Base-by-base conservation (phyloP, 2,329 filamentous ascomycete species). In the Hypoxylon sp. region DNA sequence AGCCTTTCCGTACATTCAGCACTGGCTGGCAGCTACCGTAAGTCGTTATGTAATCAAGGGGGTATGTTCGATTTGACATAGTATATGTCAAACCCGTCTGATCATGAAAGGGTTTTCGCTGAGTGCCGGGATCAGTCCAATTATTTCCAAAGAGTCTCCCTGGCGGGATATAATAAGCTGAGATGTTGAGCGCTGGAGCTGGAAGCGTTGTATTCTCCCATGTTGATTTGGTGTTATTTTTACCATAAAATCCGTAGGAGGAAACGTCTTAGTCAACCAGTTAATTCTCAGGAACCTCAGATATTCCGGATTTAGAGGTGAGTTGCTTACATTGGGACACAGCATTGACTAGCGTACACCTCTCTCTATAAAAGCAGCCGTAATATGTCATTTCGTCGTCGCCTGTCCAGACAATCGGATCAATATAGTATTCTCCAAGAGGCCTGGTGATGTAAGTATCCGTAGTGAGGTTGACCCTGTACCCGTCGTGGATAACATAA, bases 11-110 rank as follows among this genome's bases (percentile, higher is more conserved):
- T 24, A 68, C 69, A 48, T 69, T 48, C 37, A 52, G 26, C 22
- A 69, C 19, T 5, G 65, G 69, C 39, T 71, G 73, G 17, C 73
- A 74, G 9, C 42, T 62, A 14, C 73, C 72, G 44, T 69, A 9
- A 9, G 19, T 53, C 24, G 33, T 17, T 19, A 74, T 51, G 19
- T 72, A 64, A 19, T 24, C n/a, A 11, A 72, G 9, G 6, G 33
- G 3, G 46, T 71, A 74, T 10, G 66, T 70, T 17, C 61, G 17
- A 47, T 71, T 70, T 2, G 51, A 63, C n/a, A 24, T 22, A 8
- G 57, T 3, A 17, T 51, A 58, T 11, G 52, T 58, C 35, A 42
- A 19, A 6, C 13, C 24, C 13, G 52, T 29, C n/a, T 46, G 17
- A 29, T 57, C 35, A 2, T 44, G 39, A 44, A 58, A 58, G 53